Base-by-base conservation (phyloP, 805 yeast genomes). In the Candida ascalaphidarum region DNA sequence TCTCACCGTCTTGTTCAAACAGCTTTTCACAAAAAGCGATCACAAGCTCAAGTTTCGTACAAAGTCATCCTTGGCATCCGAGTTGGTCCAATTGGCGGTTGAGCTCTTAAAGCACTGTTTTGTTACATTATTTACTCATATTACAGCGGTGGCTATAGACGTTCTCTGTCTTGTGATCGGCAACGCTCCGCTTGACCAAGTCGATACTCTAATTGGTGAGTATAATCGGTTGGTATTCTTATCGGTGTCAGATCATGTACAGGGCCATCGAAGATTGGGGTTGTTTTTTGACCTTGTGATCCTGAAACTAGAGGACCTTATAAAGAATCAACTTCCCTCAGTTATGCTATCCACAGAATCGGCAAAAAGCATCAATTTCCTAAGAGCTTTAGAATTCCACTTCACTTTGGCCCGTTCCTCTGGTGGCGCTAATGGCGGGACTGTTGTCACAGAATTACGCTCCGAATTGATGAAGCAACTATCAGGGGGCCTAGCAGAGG, bases 81-180 rank as follows among this genome's bases (percentile, higher is more conserved):
- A 46, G 3, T 34, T 59, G 3, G 21, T 50, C 3, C 29, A 26
- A 1, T 52, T 62, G 22, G 41, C 51, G 5, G 30, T 36, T 7
- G 41, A 35, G 4, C 34, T 57, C 9, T 29, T 42, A 13, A 29
- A 31, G 4, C 31, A 36, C 11, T 57, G 66, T 29, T 59, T 55
- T 35, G 29, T 44, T 26, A 45, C 64, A 0, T 43, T 62, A 12
- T 53, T 46, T 31, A 42, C 41, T 15, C 64, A 54, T 13, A 26
- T 61, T 16, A 31, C 47, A 10, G 49, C 61, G 4, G 31, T 52
- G 21, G 31, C 46, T 11, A 34, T 61, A 6, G 68, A 62, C 28
- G 34, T 54, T 1, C 23, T 54, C 2, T 31, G 58, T 3, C 32
- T 53, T n/a, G n/a, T n/a, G n/a, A n/a, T n/a, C n/a, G n/a, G n/a